Evolutionary conservation across 768 basidiomycete genomes (phyloP), one percentile per base, ranked within the genome.

Genomic region (Gloeopeniophorella convolvens): DNA sequence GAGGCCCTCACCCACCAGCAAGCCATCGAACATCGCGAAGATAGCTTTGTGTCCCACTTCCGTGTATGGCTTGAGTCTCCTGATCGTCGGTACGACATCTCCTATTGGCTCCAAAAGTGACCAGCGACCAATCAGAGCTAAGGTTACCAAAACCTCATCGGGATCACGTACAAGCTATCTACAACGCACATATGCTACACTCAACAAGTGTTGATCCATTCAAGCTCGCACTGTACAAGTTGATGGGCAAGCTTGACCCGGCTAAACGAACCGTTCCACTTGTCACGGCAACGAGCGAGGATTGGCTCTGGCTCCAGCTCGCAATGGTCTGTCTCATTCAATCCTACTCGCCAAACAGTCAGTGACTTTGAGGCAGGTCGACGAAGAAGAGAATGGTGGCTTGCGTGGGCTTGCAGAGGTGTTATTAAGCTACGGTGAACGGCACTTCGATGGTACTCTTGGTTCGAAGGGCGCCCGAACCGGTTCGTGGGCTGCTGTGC

Each of bases 301-400:
- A 99, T 66, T 99, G 95, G 95, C 72, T 97, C 30, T 99, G 95
- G 95, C 84, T 94, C 72, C 94, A 99, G 69, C 76, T 98, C 12
- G 76, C 84, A 1, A 86, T 97, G 80, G 88, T 82, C 41, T 26
- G 70, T 56, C 28, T 9, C n/a, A 50, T 12, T 41, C 1, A 13
- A 18, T 33, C n/a, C 21, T 24, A 40, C 20, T 42, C 13, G 60
- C 28, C 41, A 4, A 49, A 44, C 6, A n/a, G n/a, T n/a, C n/a
- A n/a, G n/a, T n/a, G n/a, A n/a, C n/a, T n/a, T n/a, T 55, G 16
- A 12, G 31, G 15, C 54, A 86, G 84, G 76, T 87, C 18, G 87
- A 90, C 52, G 88, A 90, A 61, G 85, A 89, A 26, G 87, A 89
- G 57, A 81, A 83, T 48, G 82, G 82, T 24, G 87, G 87, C 9